Evolutionary conservation across 495 filamentous ascomycete genomes (phyloP).

Genomic region (Glutinoglossum americanum): DNA sequence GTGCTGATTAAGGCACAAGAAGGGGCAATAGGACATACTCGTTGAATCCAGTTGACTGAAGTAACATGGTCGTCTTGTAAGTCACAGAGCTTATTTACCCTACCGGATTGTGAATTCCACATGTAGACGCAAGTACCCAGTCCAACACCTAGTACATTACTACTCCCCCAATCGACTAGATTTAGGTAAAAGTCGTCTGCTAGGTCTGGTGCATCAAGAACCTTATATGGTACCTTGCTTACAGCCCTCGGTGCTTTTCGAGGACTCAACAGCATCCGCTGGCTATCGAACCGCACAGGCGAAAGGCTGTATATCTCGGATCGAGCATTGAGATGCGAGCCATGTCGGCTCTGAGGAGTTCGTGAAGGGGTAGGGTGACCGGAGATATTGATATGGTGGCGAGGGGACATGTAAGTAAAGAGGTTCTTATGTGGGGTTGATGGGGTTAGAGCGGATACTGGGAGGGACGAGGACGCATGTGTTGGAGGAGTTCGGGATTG

Average conservation of each 20-base stretch:
- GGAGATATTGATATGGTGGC: slow-evolving; percentile 38
- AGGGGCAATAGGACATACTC: slow-evolving; percentile 22
- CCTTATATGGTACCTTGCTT: slow-evolving; percentile 92
- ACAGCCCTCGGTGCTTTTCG: slow-evolving; percentile 73
- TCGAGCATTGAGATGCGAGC: slow-evolving; percentile 61
- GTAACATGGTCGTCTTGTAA: slow-evolving; percentile 86
- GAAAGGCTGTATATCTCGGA: slow-evolving; percentile 89
- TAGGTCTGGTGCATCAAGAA: slow-evolving; percentile 85
- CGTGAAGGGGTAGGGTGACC: slow-evolving; percentile 66
- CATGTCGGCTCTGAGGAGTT: slow-evolving; percentile 72
- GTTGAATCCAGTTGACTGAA: slow-evolving; percentile 92
- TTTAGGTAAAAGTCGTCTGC: slow-evolving; percentile 97
- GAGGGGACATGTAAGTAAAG: slow-evolving; percentile 75
- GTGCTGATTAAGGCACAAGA: background rate
- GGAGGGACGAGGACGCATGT: slow-evolving; percentile 32
- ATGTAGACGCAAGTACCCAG: slow-evolving; percentile 90
- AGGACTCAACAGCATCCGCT: slow-evolving; percentile 76
- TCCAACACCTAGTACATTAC: slow-evolving; percentile 79
- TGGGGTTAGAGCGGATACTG: slow-evolving; percentile 55
- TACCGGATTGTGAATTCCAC: slow-evolving; percentile 80
- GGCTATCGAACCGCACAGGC: slow-evolving; percentile 72
- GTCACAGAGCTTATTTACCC: slow-evolving; percentile 82
- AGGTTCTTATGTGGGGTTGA: slow-evolving; percentile 95
- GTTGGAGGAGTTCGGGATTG: slow-evolving; percentile 66
- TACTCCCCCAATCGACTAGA: slow-evolving; percentile 93